These are phyloP conservation scores for Pyrenophora seminiperda DNA, from an alignment of 2,329 filamentous ascomycete species.

Conservation along the genomic window DNA sequence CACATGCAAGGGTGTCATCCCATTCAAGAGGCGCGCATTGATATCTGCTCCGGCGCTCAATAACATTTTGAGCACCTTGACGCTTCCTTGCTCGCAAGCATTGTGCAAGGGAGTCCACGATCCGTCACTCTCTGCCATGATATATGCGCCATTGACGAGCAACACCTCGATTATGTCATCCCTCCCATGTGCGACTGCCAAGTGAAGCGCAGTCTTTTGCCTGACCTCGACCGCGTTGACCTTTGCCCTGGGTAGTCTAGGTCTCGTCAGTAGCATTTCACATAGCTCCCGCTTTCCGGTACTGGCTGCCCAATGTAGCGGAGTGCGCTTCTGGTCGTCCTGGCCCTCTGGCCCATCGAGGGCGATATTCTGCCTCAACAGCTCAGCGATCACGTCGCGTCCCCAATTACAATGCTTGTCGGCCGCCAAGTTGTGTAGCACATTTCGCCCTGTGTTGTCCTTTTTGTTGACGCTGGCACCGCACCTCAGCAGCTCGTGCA, in stretches of 20 bases:
- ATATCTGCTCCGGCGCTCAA: slow-evolving; percentile 41
- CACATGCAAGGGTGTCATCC: slow-evolving; percentile 47
- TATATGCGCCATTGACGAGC: slow-evolving; percentile 37
- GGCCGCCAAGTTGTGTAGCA: slow-evolving; percentile 47
- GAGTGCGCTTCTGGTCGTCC: slow-evolving; percentile 57
- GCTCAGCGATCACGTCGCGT: slow-evolving; percentile 50
- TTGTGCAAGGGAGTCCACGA: slow-evolving; percentile 45
- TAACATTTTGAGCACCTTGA: slow-evolving; percentile 39
- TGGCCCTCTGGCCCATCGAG: slow-evolving; percentile 49
- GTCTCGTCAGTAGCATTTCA: slow-evolving; percentile 52
- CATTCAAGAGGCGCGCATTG: slow-evolving; percentile 41
- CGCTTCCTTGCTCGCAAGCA: slow-evolving; percentile 41
- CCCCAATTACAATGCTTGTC: slow-evolving; percentile 56
- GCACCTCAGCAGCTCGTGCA: slow-evolving; percentile 43
- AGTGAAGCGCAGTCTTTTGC: slow-evolving; percentile 45
- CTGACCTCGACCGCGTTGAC: slow-evolving; percentile 43
- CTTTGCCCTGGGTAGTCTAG: slow-evolving; percentile 33
- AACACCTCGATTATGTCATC: slow-evolving; percentile 46
- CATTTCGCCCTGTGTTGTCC: slow-evolving; percentile 42
- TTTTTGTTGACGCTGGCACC: slow-evolving; percentile 49
- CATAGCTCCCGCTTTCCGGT: slow-evolving; percentile 60
- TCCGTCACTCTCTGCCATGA: slow-evolving; percentile 44
- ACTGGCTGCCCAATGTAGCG: slow-evolving; percentile 64
- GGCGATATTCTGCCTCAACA: slow-evolving; percentile 48
- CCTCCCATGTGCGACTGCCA: slow-evolving; percentile 41